phyloP scores from a whole-genome alignment of 1,139 yeast genomes.

The Saccharomyces pastorianus region DNA sequence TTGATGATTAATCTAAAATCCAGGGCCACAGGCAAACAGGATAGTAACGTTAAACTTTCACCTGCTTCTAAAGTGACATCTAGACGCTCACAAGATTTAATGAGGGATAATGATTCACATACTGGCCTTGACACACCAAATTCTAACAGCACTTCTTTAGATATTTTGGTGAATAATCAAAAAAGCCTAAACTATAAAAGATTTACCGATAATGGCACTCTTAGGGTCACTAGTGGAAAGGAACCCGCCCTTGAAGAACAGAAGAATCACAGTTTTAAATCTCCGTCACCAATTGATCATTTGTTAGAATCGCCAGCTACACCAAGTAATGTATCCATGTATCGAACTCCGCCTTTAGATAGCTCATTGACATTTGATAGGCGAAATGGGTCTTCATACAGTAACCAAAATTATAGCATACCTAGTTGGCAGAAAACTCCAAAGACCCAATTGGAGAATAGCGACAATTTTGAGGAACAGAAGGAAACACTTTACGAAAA shows the following conservation, averaged over 20 bases:
- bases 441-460: neutral
- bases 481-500: too few relatives aligned
- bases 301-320: neutral
- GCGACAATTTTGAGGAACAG: neutral
- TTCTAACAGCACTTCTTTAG: neutral
- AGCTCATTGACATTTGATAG: neutral
- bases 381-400: neutral
- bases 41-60: conserved; percentile 3
- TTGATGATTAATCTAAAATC: conserved; percentile 5
- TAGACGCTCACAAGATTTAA: neutral
- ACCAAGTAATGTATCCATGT: neutral
- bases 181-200: neutral
- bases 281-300: neutral
- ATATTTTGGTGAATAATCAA: neutral
- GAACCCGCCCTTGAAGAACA: neutral
- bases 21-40: neutral
- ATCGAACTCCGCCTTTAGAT: neutral
- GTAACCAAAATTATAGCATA: neutral
- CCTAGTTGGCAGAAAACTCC: neutral
- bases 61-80: neutral
- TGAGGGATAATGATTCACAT: neutral
- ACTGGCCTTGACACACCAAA: neutral
- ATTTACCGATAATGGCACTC: neutral
- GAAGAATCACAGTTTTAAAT: neutral
- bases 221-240: neutral